Base-by-base conservation (phyloP, 768 basidiomycete species). In the Suillus lakei region DNA sequence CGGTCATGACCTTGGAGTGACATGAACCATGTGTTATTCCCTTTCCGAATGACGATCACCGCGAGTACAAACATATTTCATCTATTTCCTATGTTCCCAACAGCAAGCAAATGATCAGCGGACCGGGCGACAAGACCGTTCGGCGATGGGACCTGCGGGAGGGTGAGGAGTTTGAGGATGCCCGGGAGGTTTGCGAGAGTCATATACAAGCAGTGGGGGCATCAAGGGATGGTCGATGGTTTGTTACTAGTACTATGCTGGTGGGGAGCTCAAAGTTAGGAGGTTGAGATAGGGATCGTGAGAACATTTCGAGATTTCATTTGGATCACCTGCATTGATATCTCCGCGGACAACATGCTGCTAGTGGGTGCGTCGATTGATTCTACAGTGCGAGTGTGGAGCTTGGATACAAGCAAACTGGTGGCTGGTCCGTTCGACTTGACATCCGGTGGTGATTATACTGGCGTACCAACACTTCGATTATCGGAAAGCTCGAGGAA, bases 151-250 rank as follows among this genome's bases (percentile, higher is more conserved):
- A 50, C 7, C 26, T 50, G 48, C 48, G 26, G 26, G 26, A 50
- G 26, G 50, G 50, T 16, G 30, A 50, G 26, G 50, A 28, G 15
- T 28, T 50, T 16, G 8, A 28, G 8, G 15, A 50, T 26, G 50
- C 15, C 30, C 50, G 26, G 15, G 50, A 50, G 7, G 28, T 28
- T 28, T 18, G 26, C 2, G 7, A 50, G 0, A 1, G 6, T 23
- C 0, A 1, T 50, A 8, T 50, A 4, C 0, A 28, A 0, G n/a
- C 0, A n/a, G 50, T 28, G 15, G 4, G 4, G 50, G 15, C 30
- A 9, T 50, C 50, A 50, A 50, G 15, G 26, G 26, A 50, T 28
- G 50, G 26, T 9, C 50, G 16, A 16, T 28, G 26, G 15, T 15
- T 50, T 50, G 16, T 50, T 15, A 18, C 26, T 16, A 28, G 26